Conservation (phyloP, 2,329 filamentous ascomycete species). For the Penicillium polonicum region DNA sequence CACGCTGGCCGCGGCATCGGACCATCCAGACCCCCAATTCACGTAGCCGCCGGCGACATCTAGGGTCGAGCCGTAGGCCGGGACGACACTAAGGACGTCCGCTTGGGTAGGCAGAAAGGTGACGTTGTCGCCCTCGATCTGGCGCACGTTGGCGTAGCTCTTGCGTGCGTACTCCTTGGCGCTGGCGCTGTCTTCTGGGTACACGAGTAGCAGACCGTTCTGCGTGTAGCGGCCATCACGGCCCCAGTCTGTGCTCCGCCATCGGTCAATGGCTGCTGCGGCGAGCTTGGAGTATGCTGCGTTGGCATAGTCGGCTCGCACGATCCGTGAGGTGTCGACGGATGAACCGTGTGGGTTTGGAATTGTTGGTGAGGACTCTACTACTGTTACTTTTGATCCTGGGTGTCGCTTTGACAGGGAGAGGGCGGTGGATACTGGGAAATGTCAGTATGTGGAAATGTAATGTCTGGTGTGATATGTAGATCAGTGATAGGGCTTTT, state of each 20-base stretch:
- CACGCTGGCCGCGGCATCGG: slow-evolving; percentile 44
- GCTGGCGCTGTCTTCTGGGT: slow-evolving; percentile 31
- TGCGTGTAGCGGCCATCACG: slow-evolving; percentile 45
- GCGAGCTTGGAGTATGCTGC: slow-evolving; percentile 73
- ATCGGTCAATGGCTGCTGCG: slow-evolving; percentile 68
- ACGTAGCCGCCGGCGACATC: slow-evolving; percentile 45
- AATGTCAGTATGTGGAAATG: slow-evolving; percentile 2
- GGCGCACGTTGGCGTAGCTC: slow-evolving; percentile 43
- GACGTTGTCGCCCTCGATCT: slow-evolving; percentile 35
- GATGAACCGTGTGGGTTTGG: slow-evolving; percentile 60
- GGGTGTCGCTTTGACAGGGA: slow-evolving; percentile 62
- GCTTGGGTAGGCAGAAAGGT: slow-evolving; percentile 33
- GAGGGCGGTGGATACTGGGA: slow-evolving; percentile 62
- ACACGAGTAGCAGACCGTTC: slow-evolving; percentile 45
- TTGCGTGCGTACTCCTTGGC: slow-evolving; percentile 39
- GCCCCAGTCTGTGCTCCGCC: slow-evolving; percentile 51
- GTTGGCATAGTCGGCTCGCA: slow-evolving; percentile 77
- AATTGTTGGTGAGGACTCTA: slow-evolving; percentile 56
- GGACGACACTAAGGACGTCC: slow-evolving; percentile 37
- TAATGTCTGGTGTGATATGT: not conserved
- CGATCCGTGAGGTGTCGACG: slow-evolving; percentile 61
- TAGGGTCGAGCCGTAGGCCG: slow-evolving; percentile 35
- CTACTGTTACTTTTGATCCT: slow-evolving; percentile 54
- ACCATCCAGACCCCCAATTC: slow-evolving; percentile 50
- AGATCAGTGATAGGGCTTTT: not conserved